Conservation (phyloP, 1,284 basidiomycete species). For the Cryptococcus wingfieldii region DNA sequence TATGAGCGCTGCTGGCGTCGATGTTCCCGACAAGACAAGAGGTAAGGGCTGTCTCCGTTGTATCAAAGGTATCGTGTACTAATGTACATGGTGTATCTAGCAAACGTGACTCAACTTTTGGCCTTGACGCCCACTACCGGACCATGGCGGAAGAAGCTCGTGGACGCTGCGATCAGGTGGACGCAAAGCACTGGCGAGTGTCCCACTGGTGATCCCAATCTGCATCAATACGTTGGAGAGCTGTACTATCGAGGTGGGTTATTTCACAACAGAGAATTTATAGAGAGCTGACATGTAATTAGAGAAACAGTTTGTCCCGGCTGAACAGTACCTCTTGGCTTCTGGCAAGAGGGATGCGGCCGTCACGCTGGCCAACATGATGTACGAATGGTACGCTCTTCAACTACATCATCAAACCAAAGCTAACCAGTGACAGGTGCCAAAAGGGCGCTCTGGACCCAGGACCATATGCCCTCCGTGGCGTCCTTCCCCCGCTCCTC, state of each 20-base stretch:
- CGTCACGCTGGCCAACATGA: constrained; percentile 74
- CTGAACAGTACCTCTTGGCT: constrained; percentile 74
- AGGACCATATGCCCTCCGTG: constrained; percentile 74
- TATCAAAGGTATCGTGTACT: not conserved
- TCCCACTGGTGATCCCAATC: constrained; percentile 75
- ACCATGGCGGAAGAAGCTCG: constrained; percentile 52
- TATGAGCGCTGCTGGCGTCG: constrained; percentile 65
- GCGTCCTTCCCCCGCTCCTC: constrained; percentile 76
- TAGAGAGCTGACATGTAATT: not conserved
- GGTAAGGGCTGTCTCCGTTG: constrained; percentile 53
- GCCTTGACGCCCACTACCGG: constrained; percentile 48
- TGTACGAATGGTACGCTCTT: constrained; percentile 65
- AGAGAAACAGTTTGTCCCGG: constrained; percentile 70
- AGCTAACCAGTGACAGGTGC: constrained; percentile 17
- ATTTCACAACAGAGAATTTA: not conserved
- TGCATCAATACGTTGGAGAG: constrained; percentile 84
- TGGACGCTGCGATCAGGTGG: constrained; percentile 58
- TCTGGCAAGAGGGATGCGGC: constrained; percentile 83
- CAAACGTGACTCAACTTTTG: constrained; percentile 49
- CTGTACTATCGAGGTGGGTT: constrained; percentile 73
- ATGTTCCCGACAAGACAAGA: constrained; percentile 62
- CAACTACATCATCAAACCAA: not conserved
- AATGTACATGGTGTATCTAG: constrained; percentile 14
- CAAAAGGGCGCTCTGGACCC: constrained; percentile 45
- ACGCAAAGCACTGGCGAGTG: constrained; percentile 67